Evolutionary conservation across 768 basidiomycete species (phyloP), one percentile per base, ranked within the genome.

Genomic region (Rhizopogon vulgaris): DNA sequence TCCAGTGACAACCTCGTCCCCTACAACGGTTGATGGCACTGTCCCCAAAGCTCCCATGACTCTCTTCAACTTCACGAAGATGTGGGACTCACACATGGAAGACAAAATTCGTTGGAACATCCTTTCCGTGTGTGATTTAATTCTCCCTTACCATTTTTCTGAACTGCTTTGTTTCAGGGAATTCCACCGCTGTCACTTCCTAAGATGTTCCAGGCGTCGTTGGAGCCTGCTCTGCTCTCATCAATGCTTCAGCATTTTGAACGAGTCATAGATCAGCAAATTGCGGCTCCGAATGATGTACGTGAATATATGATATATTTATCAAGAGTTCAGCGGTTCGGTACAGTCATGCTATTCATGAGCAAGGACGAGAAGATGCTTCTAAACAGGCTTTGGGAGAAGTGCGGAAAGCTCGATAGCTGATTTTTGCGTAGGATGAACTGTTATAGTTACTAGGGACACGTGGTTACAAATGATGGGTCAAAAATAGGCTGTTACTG

Each of bases 161-260:
- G 10, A 46, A 22, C 30, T 24, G 14, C 32, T 34, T 27, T 47
- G 9, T 30, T 37, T 14, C 57, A 90, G 84, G 73, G 70, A 32
- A 73, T 90, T 40, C 69, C 78, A 0, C 80, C 88, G 0, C 42
- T 71, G 7, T 68, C 70, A 15, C 64, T 91, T 25, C 85, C 87
- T 1, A 57, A 72, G 1, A 65, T 92, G 37, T 89, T 87, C 68
- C 76, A 84, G 58, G 79, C 73, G 0, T 87, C 87, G 0, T 73
- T 92, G 30, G 90, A 91, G 40, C 78, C 90, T 0, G 59, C 73
- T 1, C 59, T 87, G 25, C 75, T 92, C 15, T 71, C 72, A 2
- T 78, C 80, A 1, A 71, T 90, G 18, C 63, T 90, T 24, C 68
- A 73, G 76, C 75, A 3, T 79, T 90, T 56, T 22, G 14, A 15